Evolutionary conservation across 2,329 filamentous ascomycete genomes (phyloP), one percentile per base, ranked within the genome.

Genomic region (Onygena corvina): DNA sequence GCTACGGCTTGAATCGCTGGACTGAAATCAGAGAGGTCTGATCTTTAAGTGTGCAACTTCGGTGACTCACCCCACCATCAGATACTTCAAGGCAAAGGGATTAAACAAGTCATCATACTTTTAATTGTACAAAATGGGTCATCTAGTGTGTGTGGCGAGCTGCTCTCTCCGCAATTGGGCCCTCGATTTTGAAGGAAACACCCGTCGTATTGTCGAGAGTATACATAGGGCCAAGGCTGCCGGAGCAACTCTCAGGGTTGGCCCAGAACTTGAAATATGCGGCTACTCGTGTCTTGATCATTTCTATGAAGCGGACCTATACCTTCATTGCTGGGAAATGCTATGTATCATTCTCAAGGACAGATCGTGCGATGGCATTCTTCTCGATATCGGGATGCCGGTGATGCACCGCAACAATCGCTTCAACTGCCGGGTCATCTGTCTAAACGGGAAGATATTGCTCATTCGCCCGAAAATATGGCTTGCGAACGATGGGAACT

Each of bases 401-500:
- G 70, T 84, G 34, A 67, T 52, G 50, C 50, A 84, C 60, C 66
- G 74, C 30, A 77, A 78, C 58, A 68, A 76, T 47, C 70, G 75
- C 42, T 84, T 77, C 66, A 84, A 83, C 62, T 77, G 75, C 55
- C 69, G 82, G 3, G 68, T 82, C n/a, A 73, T 84, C 51, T 68
- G 68, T 50, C 69, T 79, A 30, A 75, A 87, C 56, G 75, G 77
- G 48, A 77, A 80, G 64, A 79, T 88, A 16, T 66, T 87, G 8
- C 70, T 81, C 50, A 81, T 89, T 29, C 52, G 57, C 14, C 82
- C 83, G 0, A 86, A 86, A 64, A 68, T 84, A 48, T 79, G 70
- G 55, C 71, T 86, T 5, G 81, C 81, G 30, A 81, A 82, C 49
- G 80, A 84, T 62, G 82, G 81, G 14, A 57, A 51, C 21, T 55